Base-by-base conservation (phyloP, 2,329 filamentous ascomycete genomes). In the Phaeosphaeriaceae sp. region DNA sequence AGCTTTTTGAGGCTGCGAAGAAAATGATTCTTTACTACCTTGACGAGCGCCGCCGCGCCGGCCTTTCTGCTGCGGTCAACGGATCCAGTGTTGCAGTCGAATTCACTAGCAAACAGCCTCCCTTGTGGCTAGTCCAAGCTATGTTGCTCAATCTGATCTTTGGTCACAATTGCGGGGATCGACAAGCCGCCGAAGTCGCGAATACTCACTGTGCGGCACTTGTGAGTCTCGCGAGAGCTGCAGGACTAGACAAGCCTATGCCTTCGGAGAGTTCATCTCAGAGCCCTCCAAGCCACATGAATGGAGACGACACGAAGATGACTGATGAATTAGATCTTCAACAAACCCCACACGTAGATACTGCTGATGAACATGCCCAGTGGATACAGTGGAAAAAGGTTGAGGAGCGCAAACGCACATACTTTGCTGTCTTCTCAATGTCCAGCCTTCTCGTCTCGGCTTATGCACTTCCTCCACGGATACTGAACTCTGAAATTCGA, bases 91-190 rank as follows among this genome's bases (percentile, higher is more conserved):
- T 80, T 36, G 63, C 68, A 6, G 72, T 73, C 34, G 87, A 90
- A 50, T 81, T 81, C 41, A 81, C 85, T 13, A 82, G 86, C 32
- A 93, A 84, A 26, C 23, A 26, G 46, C 86, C 92, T 2, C 93
- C 93, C 0, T 81, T 97, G 33, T 97, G 93, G 92, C 81, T 99
- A 20, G 92, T 97, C 13, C 94, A 97, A 74, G 91, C 93, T 0
- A 97, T 97, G 93, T 79, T 97, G 7, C 81, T 99, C 42, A 97
- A 96, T 68, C 90, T 97, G 30, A 89, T 97, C 13, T 97, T 96
- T 69, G 93, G 93, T 12, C 90, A 97, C 72, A 95, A 96, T 60
- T 96, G 92, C 70, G 91, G 90, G 30, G 93, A 97, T 71, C 93
- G 95, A 76, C 87, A 86, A 45, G 89, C 91, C 17, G 91, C 90